phyloP scores from a whole-genome alignment of 1,139 yeast species.

The Kluyveromyces marxianus region DNA sequence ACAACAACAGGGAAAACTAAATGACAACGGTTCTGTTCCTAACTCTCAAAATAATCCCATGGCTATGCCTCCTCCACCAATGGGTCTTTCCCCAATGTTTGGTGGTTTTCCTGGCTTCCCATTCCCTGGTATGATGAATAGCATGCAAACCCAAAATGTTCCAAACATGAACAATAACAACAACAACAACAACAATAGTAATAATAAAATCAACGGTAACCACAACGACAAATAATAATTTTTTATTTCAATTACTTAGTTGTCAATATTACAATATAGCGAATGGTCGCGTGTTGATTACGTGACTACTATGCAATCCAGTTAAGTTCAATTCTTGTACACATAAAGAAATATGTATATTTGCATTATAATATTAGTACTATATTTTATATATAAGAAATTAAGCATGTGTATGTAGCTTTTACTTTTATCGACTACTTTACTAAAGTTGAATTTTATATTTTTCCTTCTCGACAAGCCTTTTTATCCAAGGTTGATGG shows the following conservation, averaged over 20 bases:
- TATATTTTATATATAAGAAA: too few species aligned
- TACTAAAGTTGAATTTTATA: neutral
- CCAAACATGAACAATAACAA: conserved; percentile 1
- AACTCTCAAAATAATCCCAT: conserved; percentile 17
- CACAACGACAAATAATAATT: conserved; percentile 1
- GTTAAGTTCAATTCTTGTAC: too few species aligned
- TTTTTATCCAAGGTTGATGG: conserved; percentile 67
- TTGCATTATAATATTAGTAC: too few species aligned
- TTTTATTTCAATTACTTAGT: neutral
- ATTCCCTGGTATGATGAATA: conserved; percentile 32
- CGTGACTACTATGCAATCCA: neutral
- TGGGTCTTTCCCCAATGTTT: conserved; percentile 34
- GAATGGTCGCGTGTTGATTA: neutral
- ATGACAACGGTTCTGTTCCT: conserved; percentile 9
- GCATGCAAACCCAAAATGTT: conserved; percentile 15
- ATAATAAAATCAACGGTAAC: conserved; percentile 8
- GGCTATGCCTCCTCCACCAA: conserved; percentile 23
- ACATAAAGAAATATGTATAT: too few species aligned
- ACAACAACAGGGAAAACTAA: conserved; percentile 31
- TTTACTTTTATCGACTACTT: too few species aligned
- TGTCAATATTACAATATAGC: too few species aligned
- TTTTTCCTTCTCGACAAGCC: conserved; percentile 9
- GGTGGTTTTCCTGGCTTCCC: conserved; percentile 32
- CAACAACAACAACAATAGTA: conserved; percentile 10
- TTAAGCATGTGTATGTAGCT: too few species aligned